Evolutionary conservation across 768 basidiomycete species (phyloP), one percentile per base, ranked within the genome.

Genomic region (Terana coerulea): DNA sequence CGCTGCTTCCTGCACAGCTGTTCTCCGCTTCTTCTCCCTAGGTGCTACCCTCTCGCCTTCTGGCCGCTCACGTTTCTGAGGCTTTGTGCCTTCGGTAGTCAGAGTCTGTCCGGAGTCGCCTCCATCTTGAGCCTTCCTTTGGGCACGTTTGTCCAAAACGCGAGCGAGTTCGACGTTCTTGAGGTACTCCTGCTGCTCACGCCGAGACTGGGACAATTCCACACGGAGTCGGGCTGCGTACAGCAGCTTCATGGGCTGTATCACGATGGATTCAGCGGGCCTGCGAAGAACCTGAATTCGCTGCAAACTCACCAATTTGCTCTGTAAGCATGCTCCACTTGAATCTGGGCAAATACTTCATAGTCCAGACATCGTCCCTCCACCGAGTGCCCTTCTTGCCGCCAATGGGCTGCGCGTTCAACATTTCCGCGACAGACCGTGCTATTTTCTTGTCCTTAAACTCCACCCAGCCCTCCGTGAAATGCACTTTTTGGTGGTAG

Each of bases 281-380:
- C 34, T 15, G 5, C 15, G 21, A 25, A 19, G 34, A 17, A 9
- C 22, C n/a, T 33, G 37, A 17, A 41, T 19, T 48, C 35, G 28
- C 36, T 8, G 9, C 21, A 24, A 33, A 78, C 94, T 67, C 64
- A 95, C 95, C 93, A 60, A 99, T 86, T 78, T 98, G 95, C 69
- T 98, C 97, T 5, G 92, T 95, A 52, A 99, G 74, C 95, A 97
- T 97, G 69, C 88, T 84, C 97, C 97, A 99, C 62, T 95, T 97
- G 77, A 98, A 99, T 62, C 84, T 88, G 8, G 95, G 95, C 52
- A 99, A 73, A 67, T 99, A 99, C 65, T 95, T 95, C 93, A 98
- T 95, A 51, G 97, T 98, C 97, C 97, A 99, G 7, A 99, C 84
- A 58, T 99, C 97, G 64, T 98, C 95, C 64, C 91, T 76, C 91